Base-by-base conservation (phyloP, 176 grass and related monocot genomes). In the Saccharum spontaneum region DNA sequence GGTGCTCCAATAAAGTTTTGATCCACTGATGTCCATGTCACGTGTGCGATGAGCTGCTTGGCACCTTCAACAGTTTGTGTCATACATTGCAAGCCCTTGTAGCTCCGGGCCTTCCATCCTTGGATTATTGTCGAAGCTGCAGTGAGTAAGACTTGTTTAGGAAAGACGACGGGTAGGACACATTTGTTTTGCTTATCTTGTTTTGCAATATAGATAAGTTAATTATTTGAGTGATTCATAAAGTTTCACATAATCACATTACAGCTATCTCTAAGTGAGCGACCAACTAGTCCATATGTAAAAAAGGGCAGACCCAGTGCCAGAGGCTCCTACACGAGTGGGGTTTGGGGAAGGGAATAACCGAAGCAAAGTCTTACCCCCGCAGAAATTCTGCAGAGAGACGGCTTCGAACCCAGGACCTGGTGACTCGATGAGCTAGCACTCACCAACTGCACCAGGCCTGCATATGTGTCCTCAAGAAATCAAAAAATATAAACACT, bases 71-170 rank as follows among this genome's bases (percentile, higher is more conserved):
- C 89, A 93, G 84, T 91, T 89, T 33, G 87, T 93, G 64, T 93
- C 89, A 68, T 96, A 96, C 11, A 63, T 79, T 44, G 85, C 91
- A 62, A 93, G 86, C 67, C 94, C 94, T 88, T 88, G 88, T 81
- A 96, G 46, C 61, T 96, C 94, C 22, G 88, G 94, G 38, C 94
- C 90, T 79, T 93, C 88, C 71, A 96, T 54, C 23, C 91, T 90
- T 85, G 86, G 81, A 86, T 96, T 93, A 8, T 89, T 89, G 49
- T 93, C 86, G 41, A 95, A 95, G 73, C 90, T 95, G 88, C 77
- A 90, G 30, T 10, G 18, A 63, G 52, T 14, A 72, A 17, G 48
- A 57, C n/a, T 37, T 28, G 40, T 33, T 86, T 48, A 79, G 24
- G 50, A 70, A 71, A 4, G 24, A 17, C 9, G 1, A 17, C 13